Evolutionary conservation across 2,329 filamentous ascomycete genomes (phyloP).

Genomic region (Neonectria hederae): DNA sequence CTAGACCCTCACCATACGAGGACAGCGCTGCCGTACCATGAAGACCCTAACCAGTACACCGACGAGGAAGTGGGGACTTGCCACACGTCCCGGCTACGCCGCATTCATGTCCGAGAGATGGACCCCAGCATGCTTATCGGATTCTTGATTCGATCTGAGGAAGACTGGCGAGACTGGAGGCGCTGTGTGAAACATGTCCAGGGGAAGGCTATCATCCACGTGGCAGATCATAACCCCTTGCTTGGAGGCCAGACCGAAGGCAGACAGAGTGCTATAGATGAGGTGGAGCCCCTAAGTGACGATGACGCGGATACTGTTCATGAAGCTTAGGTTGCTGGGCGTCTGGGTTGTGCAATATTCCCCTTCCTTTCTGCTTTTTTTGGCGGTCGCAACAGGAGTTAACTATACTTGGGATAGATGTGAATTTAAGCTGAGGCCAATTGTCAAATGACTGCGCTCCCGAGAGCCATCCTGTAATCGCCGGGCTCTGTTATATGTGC

Average conservation of each 20-base stretch:
- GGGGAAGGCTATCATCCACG: conserved; percentile 86
- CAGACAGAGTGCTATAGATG: conserved; percentile 80
- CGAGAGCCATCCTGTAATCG: neutral
- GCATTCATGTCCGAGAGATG: conserved; percentile 89
- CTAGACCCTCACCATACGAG: conserved; percentile 92
- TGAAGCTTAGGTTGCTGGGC: conserved; percentile 33
- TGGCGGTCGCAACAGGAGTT: conserved; percentile 26
- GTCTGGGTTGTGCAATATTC: conserved; percentile 30
- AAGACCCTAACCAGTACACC: conserved; percentile 67
- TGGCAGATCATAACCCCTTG: conserved; percentile 76
- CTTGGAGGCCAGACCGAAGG: conserved; percentile 63
- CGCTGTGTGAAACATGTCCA: conserved; percentile 76
- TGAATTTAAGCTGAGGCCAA: conserved; percentile 17
- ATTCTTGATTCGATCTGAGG: conserved; percentile 83
- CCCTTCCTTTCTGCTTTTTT: neutral
- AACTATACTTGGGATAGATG: conserved; percentile 37
- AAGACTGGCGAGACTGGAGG: conserved; percentile 88
- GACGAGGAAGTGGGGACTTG: conserved; percentile 81
- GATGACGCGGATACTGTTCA: conserved; percentile 61
- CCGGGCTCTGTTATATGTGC: neutral
- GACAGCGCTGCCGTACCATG: conserved; percentile 72
- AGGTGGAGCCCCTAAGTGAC: conserved; percentile 89
- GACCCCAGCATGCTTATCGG: conserved; percentile 98
- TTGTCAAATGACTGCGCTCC: neutral
- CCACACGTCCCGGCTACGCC: conserved; percentile 85